Base-by-base conservation (phyloP, 345 rosid genomes). In the Eucalyptus guilfoylei region DNA sequence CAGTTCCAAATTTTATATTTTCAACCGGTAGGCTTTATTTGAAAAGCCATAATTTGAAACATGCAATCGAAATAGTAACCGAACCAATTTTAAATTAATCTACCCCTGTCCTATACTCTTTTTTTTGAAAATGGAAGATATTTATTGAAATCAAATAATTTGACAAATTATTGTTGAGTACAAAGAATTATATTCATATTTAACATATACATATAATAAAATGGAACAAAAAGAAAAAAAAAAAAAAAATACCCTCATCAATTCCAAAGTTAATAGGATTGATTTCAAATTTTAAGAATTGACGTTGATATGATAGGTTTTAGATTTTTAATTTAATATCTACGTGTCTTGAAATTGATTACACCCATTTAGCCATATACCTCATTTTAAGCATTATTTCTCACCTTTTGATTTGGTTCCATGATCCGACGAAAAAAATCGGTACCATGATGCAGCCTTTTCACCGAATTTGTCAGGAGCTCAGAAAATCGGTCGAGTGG, bases 21-120 rank as follows among this genome's bases (percentile, higher is more conserved):
- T 72, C 2, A 72, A 69, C 2, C 0, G 0, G 2, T 17, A 11
- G 6, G 1, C 23, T 37, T 13, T 6, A 21, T 21, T 4, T 0
- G 2, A 12, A 8, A 21, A 21, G 1, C 4, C 2, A 0, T 7
- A 11, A 21, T 76, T 12, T 5, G 9, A 4, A 76, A 40, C 9
- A 3, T 76, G 14, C 3, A 37, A n/a, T 64, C n/a, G 26, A 4
- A 76, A 21, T 0, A 6, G 9, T 76, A 11, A 40, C 3, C 5
- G 1, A 40, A 11, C 0, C 1, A 7, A 7, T 40, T 40, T 40
- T 76, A 14, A 40, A 76, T 13, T 23, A 1, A 11, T 40, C 40
- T 76, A 6, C 9, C 28, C 14, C 5, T 19, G 5, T 10, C 5
- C 83, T 37, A n/a, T n/a, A 10, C 45, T 5, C 8, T 76, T 37